phyloP scores from a whole-genome alignment of 352 stramenopile genomes.

The Phytopythium sindhum region DNA sequence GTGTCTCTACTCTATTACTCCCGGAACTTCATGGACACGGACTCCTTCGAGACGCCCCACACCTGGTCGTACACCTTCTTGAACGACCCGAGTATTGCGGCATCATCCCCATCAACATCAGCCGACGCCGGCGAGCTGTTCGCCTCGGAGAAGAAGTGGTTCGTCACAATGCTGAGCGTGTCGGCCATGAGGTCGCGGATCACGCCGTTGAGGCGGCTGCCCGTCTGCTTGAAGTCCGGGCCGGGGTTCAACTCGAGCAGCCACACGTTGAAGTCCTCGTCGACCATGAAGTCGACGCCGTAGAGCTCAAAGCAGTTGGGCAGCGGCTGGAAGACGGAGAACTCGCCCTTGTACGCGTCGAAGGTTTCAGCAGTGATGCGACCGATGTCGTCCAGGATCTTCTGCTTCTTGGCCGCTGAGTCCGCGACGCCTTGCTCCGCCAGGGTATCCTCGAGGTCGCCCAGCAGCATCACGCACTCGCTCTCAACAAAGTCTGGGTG shows the following conservation, averaged over 20 bases:
- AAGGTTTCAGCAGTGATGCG: conserved; percentile 62
- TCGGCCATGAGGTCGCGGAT: conserved; percentile 63
- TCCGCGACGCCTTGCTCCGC: conserved; percentile 32
- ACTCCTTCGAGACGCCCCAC: conserved; percentile 45
- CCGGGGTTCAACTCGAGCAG: conserved; percentile 75
- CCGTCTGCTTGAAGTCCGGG: conserved; percentile 77
- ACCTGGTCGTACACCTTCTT: conserved; percentile 56
- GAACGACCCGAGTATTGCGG: conserved; percentile 26
- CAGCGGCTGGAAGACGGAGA: conserved; percentile 67
- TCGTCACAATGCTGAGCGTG: conserved; percentile 51
- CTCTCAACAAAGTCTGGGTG: conserved; percentile 69
- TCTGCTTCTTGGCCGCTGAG: conserved; percentile 36
- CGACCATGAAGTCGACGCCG: conserved; percentile 73
- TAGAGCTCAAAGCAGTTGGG: conserved; percentile 77
- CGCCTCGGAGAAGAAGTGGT: conserved; percentile 41
- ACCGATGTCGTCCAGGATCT: conserved; percentile 59
- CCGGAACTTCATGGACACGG: conserved; percentile 51
- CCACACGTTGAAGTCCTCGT: conserved; percentile 65
- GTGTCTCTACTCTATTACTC: conserved; percentile 19
- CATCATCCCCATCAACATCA: not conserved
- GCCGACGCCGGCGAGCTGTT: not conserved
- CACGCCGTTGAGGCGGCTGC: conserved; percentile 47
- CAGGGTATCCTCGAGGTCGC: conserved; percentile 57
- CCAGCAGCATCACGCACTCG: conserved; percentile 59
- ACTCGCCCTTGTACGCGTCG: conserved; percentile 69